Percentiles rank a stretch among this genome's conserved stretches.
phyloP scores from a whole-genome alignment of 768 basidiomycete species.

The Tricholoma bakamatsutake region DNA sequence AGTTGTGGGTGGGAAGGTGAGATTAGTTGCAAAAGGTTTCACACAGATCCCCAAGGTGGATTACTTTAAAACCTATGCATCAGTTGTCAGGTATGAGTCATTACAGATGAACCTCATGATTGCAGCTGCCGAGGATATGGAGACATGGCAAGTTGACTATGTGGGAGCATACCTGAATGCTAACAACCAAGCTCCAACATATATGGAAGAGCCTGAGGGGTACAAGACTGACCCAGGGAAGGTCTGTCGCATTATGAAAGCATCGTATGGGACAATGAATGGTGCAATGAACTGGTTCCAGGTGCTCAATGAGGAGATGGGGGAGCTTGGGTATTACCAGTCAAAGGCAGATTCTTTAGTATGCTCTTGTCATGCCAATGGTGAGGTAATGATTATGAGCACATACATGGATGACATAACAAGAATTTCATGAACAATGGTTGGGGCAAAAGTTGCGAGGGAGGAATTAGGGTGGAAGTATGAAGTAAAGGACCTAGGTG shows the following conservation, averaged over 20 bases:
- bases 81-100: constrained; percentile 9
- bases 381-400: neutral
- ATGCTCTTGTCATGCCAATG: neutral
- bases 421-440: too few relatives aligned
- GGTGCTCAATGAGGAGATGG: constrained; percentile 15
- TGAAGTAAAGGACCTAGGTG: neutral
- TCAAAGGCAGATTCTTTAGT: neutral
- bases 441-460: too few relatives aligned
- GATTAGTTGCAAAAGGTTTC: constrained; percentile 3
- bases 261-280: neutral
- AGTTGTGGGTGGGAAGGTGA: constrained; percentile 19
- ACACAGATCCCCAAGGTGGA: constrained; percentile 21
- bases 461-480: too few relatives aligned
- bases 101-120: neutral
- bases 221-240: constrained; percentile 10
- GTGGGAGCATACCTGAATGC: neutral
- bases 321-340: neutral
- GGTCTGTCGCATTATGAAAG: constrained; percentile 7
- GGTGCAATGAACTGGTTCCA: constrained; percentile 11
- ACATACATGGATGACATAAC: neutral
- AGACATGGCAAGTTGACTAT: constrained; percentile 24
- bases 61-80: constrained; percentile 13
- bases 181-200: too few relatives aligned
- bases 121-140: constrained; percentile 16
- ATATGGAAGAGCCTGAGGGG: too few relatives aligned